These are phyloP conservation scores for Stentor coeruleus DNA, from an alignment of 73 alveolate species.

Conservation along the genomic window DNA sequence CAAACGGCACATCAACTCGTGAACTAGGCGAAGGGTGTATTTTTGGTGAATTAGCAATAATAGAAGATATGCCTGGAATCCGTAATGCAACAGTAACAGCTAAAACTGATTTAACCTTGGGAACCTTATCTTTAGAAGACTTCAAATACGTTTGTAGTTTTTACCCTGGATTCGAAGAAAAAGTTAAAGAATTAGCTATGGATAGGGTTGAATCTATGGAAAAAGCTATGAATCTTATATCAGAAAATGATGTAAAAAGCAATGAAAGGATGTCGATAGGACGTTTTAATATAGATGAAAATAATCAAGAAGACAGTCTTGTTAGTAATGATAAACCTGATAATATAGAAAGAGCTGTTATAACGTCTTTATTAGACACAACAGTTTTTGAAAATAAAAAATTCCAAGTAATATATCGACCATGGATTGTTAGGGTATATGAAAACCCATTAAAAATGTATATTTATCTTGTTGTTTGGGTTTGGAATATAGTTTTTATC, in stretches of 20 bases:
- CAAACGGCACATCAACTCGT: background rate
- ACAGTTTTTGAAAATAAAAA: no score
- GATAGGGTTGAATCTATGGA: background rate
- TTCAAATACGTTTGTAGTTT: background rate
- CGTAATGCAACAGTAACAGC: background rate
- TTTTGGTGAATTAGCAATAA: background rate
- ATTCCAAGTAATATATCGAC: background rate
- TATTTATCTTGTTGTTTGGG: background rate
- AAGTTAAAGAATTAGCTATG: background rate
- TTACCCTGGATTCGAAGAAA: background rate
- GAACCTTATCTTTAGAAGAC: background rate
- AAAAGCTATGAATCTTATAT: no score
- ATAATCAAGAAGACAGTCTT: background rate
- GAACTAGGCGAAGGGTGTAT: background rate
- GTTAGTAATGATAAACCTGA: background rate
- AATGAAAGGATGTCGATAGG: background rate
- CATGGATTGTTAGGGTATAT: background rate
- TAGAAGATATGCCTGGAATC: background rate
- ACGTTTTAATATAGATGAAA: background rate
- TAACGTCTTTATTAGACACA: no score
- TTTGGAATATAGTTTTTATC: background rate
- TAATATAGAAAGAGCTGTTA: no score
- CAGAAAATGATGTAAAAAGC: background rate
- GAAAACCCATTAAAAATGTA: background rate
- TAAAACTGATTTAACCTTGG: background rate